Evolutionary conservation across 495 filamentous ascomycete species (phyloP), one percentile per base, ranked within the genome.

Genomic region (Annulohypoxylon stygium): DNA sequence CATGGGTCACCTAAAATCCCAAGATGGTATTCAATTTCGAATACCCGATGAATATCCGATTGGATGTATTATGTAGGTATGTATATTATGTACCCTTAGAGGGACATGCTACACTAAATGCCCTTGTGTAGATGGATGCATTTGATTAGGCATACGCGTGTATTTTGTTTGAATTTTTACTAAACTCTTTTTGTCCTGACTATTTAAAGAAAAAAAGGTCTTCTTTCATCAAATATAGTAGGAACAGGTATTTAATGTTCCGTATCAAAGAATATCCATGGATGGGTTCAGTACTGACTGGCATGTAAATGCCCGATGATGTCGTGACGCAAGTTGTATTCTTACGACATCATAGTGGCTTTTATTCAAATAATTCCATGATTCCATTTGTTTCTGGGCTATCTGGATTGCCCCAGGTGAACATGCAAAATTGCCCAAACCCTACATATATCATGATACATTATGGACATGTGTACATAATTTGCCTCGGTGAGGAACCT

Each of bases 241-340:
- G 2, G 16, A 41, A 30, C 30, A 30, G 20, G 14, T 23, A 59
- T 34, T 36, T 11, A 43, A 30, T 30, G 30, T 33, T 26, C 20
- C 50, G n/a, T 12, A 3, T 54, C 26, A 33, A 33, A 33, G 50
- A 8, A 54, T 41, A n/a, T 6, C 30, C 30, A 30, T 6, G 30
- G 30, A 30, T 37, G 43, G 43, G 18, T 47, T 47, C 43, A 47
- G 43, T 47, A 20, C n/a, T 47, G 43, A 57, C 53, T 57, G 53
- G 53, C 20, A 57, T 57, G 53, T n/a, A 57, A 37, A 57, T 57
- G 33, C 33, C 53, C 53, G 53, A 61, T 61, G 57, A 71, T 71
- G 69, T 72, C 63, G 69, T 72, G 64, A 72, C 53, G 69, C 69
- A 72, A 50, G 53, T 57, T 55, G 25, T 67, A 62, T 36, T 68